A percentile compares a stretch with the other conserved stretches of the same genome.
These are phyloP conservation scores for Fusarium sp. DNA, from an alignment of 2,329 filamentous ascomycete species.

Conservation along the genomic window DNA sequence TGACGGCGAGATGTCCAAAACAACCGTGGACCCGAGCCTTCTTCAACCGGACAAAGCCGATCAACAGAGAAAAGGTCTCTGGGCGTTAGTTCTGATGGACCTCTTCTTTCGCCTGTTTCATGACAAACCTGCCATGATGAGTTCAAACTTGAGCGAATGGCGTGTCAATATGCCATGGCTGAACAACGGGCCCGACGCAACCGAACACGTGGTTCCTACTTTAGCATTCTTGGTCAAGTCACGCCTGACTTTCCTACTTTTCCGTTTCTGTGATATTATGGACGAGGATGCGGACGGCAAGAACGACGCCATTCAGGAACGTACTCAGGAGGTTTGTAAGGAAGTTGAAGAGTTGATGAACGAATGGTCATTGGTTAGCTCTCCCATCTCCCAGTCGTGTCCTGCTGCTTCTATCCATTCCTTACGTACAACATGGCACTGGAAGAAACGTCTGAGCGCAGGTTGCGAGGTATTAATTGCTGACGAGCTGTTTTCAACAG, in stretches of 20 bases:
- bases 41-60: conserved; percentile 5
- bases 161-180: conserved; percentile 54
- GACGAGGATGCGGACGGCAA: conserved; percentile 42
- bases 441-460: no score
- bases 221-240: conserved; percentile 49
- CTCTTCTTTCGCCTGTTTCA: conserved; percentile 49
- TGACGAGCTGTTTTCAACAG: no score
- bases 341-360: conserved; percentile 27
- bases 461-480: no score
- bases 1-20: conserved; percentile 42
- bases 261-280: conserved; percentile 51
- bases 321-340: conserved; percentile 48
- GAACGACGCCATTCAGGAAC: conserved; percentile 38
- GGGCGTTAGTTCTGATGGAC: conserved; percentile 53
- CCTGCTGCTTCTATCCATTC: no score
- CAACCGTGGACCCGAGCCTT: conserved; percentile 9
- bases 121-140: no score
- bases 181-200: conserved; percentile 36
- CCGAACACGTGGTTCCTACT: conserved; percentile 43
- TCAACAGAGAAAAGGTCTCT: conserved; percentile 49
- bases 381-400: no score
- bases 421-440: no score
- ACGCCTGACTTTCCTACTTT: conserved; percentile 48
- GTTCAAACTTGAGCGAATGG: conserved; percentile 49
- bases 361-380: no score